Base-by-base conservation (phyloP, 2,329 filamentous ascomycete genomes). In the Calonectria multiphialidica region DNA sequence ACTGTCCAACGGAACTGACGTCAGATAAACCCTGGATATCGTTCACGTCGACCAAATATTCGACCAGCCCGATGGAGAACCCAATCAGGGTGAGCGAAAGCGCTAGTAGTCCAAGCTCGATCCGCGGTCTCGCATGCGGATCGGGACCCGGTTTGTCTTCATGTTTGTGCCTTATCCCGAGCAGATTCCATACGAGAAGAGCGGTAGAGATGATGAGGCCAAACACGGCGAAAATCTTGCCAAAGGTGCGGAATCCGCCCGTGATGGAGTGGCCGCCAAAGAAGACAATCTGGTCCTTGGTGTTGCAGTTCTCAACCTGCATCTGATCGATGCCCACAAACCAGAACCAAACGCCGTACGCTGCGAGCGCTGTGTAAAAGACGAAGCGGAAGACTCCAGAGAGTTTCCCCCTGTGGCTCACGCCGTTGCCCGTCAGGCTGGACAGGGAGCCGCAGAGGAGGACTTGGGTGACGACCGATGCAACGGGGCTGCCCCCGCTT, bases 381-480 rank as follows among this genome's bases (percentile, higher is more conserved):
- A 40, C n/a, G 21, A n/a, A 59, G 33, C 53, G 53, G 21, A 59
- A 59, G 21, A 59, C 13, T 3, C 33, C 53, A 21, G 53, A 25
- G 13, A 59, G 35, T 23, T 23, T 37, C 16, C 21, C 35, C n/a
- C 12, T 5, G 7, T 59, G 10, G 12, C 21, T 18, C 12, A 59
- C 33, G 33, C 53, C 33, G 10, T 6, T 16, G 53, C 13, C 7
- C n/a, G 53, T 40, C 53, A 59, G 21, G 16, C 53, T 59, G 35
- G 53, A 59, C 21, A 59, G 18, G 21, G 53, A 59, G 33, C 53
- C 53, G 53, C 53, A 59, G 53, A 59, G 53, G 33, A 59, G 53
- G 5, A 59, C 18, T 21, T 59, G 53, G 21, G 53, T 59, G 53
- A 59, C 4, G 21, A 59, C 53, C 2, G 53, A 25, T 3, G 33